A percentile compares a stretch with the other conserved stretches of the same genome.
These are phyloP conservation scores for Gentiana straminea DNA, from an alignment of 257 asterid species.

Conservation along the genomic window DNA sequence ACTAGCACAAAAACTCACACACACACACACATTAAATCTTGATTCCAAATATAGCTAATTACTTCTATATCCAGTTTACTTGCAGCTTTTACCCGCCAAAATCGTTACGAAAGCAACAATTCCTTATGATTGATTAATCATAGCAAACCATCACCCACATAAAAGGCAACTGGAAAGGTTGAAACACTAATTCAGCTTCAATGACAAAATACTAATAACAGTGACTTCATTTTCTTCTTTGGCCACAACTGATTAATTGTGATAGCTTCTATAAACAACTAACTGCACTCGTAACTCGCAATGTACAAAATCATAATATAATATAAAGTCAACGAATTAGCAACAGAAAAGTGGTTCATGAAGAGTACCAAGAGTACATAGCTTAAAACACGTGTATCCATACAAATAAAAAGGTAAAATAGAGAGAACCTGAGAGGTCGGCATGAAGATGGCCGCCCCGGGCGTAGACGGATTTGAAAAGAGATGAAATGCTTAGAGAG, in stretches of 20 bases:
- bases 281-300: neutral
- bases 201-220: neutral
- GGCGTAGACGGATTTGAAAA: slow-evolving; percentile 27
- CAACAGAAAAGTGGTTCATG: neutral
- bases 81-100: neutral
- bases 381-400: neutral
- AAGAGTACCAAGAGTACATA: neutral
- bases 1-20: neutral
- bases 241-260: neutral
- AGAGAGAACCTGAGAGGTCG: slow-evolving; percentile 27
- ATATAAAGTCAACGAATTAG: neutral
- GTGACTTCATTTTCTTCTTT: neutral
- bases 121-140: neutral
- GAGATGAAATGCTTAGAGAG: slow-evolving; percentile 30
- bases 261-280: neutral
- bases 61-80: neutral
- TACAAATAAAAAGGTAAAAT: neutral
- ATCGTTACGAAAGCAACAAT: neutral
- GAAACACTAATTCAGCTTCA: neutral
- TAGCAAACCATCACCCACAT: neutral
- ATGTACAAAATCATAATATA: neutral
- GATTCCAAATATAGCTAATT: neutral
- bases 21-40: neutral
- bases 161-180: neutral
- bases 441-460: slow-evolving; percentile 23